Base-by-base conservation (phyloP, 2,329 filamentous ascomycete species). In the Lecanicillium sp. region DNA sequence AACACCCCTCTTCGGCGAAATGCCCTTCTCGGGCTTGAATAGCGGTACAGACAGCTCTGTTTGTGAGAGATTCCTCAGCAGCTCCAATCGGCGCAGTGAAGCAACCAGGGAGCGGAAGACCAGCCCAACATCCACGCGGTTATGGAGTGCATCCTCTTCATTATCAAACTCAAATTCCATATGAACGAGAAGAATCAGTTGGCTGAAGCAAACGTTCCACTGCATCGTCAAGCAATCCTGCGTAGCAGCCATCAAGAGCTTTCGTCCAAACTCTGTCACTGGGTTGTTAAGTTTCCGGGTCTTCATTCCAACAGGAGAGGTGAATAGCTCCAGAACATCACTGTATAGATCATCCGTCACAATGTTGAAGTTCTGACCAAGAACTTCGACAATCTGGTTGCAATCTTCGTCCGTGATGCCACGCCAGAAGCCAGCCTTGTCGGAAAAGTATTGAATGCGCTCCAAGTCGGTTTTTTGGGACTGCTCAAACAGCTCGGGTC, bases 361-460 rank as follows among this genome's bases (percentile, higher is more conserved):
- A 67, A 65, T 75, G 65, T 57, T 83, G 65, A 75, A 84, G 55
- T 77, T 77, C 29, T 81, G 75, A 21, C 87, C 85, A 9, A 95
- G 74, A 5, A 79, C 74, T 29, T 81, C 75, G 5, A 81, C 75
- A n/a, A 94, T 75, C 49, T 81, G 78, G 33, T 81, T 73, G 54
- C 83, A 88, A 43, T 90, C 84, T 43, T 95, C 89, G 46, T 96
- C 87, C 2, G 85, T 85, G 44, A 97, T 81, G 50, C 87, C 83
- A 26, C 84, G 80, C 63, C 80, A 83, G 56, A 96, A 87, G 21
- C 84, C 84, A 51, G 86, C 86, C 52, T 83, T 82, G 52, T 90
- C 85, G 41, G 87, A 90, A 55, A 97, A 84, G 50, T 74, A 74
- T 58, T 87, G 81, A 61, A 97, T 85, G 27, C 87, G 80, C 58